A percentile compares a stretch with the other conserved stretches of the same genome.
phyloP scores from a whole-genome alignment of 306 rosid genomes.

The Ochetophila trinervis region DNA sequence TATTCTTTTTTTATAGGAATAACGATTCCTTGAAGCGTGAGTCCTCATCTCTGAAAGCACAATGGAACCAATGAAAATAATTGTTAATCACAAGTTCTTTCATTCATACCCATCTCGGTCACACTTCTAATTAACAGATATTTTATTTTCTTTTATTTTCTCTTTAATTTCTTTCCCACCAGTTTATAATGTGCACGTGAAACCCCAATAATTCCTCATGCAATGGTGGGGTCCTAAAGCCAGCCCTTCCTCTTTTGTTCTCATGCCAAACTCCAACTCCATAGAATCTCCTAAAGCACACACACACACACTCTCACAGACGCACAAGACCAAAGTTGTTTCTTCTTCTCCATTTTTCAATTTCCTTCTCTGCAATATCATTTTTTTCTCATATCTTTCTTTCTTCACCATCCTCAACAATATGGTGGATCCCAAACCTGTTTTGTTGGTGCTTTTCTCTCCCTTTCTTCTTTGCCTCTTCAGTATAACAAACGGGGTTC shows the following conservation, averaged over 20 bases:
- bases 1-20: neutral
- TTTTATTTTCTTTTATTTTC: neutral
- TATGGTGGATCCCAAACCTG: constrained; percentile 31
- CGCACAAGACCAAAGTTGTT: neutral
- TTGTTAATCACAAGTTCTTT: neutral
- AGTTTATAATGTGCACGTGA: constrained; percentile 38
- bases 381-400: neutral
- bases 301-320: neutral
- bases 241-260: constrained; percentile 79
- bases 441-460: constrained; percentile 22
- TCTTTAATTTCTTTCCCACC: constrained; percentile 14
- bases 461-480: constrained; percentile 34
- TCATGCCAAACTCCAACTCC: constrained; percentile 63
- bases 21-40: constrained; percentile 9
- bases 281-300: constrained; percentile 49
- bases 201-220: constrained; percentile 88
- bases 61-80: neutral
- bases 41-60: constrained; percentile 4
- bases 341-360: constrained; percentile 11
- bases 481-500: constrained; percentile 36
- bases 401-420: constrained; percentile 23
- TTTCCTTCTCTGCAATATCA: constrained; percentile 14
- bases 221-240: constrained; percentile 72
- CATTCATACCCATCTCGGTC: too few species aligned
- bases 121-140: too few species aligned